Conservation (phyloP, 371 early-diverging fungal genomes). For the Synchytrium microbalum region DNA sequence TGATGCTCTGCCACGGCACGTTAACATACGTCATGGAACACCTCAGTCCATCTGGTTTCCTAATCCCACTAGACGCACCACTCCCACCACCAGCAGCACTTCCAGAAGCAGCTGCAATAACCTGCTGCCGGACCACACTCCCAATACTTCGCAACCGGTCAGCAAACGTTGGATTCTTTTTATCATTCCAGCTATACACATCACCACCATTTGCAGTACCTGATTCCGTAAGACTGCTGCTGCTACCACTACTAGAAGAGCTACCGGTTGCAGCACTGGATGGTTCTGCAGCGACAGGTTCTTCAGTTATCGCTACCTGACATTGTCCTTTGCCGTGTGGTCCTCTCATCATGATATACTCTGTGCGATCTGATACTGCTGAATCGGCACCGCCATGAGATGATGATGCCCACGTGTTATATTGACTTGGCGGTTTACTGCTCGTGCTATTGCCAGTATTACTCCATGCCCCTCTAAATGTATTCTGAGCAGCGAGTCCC, state of each 20-base stretch:
- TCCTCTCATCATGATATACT: conserved; percentile 81
- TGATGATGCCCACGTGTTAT: no score
- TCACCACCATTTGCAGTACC: conserved; percentile 4
- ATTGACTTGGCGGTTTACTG: no score
- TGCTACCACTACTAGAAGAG: conserved; percentile 16
- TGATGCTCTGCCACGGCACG: conserved; percentile 57
- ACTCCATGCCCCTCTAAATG: conserved; percentile 18
- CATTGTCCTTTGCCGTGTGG: conserved; percentile 78
- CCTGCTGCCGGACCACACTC: conserved; percentile 16
- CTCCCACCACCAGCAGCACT: conserved; percentile 17
- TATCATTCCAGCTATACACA: conserved; percentile 14
- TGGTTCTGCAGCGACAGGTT: conserved; percentile 16
- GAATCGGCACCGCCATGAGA: not conserved
- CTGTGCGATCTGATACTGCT: conserved; percentile 39
- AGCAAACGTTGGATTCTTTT: conserved; percentile 9
- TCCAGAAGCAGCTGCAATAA: conserved; percentile 19
- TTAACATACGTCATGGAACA: conserved; percentile 79
- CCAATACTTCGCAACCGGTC: conserved; percentile 10
- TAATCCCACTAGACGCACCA: conserved; percentile 21
- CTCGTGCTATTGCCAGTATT: conserved; percentile 1
- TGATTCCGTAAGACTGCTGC: conserved; percentile 18
- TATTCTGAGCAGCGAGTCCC: conserved; percentile 42
- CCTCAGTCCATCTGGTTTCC: conserved; percentile 30
- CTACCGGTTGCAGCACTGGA: conserved; percentile 11
- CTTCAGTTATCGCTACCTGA: conserved; percentile 51